Evolutionary conservation across 257 asterid genomes (phyloP), one percentile per base, ranked within the genome.

Genomic region (Gentiana dahurica): DNA sequence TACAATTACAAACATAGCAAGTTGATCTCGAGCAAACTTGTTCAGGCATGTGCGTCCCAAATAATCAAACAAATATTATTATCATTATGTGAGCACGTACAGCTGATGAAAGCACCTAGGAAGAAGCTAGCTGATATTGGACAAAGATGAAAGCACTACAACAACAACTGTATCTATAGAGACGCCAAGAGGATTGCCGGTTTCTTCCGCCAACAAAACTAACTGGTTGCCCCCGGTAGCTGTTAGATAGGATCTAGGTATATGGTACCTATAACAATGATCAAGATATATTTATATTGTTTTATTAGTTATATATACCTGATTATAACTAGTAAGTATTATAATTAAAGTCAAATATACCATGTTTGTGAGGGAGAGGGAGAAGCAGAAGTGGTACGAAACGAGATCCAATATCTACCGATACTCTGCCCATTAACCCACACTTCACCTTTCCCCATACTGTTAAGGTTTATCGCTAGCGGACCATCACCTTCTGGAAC

Each of bases 361-460:
- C 91, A 79, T 66, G 70, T 84, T 52, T 90, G 98, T 56, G 96
- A 82, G 24, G 24, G 24, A 24, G 24, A 24, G 24, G 24, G 24
- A 15, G 24, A 15, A 53, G 94, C 98, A 13, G 51, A 59, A 4
- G 69, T 69, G 11, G 68, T 79, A 54, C 0, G 94, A 54, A 77
- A 80, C 2, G 98, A 80, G 58, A 84, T 65, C 98, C 98, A 90
- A 51, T 84, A 90, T 54, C 96, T 77, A 41, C 98, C 98, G 5
- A 87, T 79, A 56, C 94, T 82, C 64, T 82, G 79, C 36, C 95
- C 89, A 38, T 90, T 90, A 33, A 90, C 65, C 94, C 95, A 90
- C 34, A 70, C 81, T 67, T 75, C 80, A 15, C 98, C 98, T 70
- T 90, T 90, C 47, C 98, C 98, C 98, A 90, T 90, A 12, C 95